Conservation (phyloP, 345 rosid genomes). For the Gossypium arboreum region DNA sequence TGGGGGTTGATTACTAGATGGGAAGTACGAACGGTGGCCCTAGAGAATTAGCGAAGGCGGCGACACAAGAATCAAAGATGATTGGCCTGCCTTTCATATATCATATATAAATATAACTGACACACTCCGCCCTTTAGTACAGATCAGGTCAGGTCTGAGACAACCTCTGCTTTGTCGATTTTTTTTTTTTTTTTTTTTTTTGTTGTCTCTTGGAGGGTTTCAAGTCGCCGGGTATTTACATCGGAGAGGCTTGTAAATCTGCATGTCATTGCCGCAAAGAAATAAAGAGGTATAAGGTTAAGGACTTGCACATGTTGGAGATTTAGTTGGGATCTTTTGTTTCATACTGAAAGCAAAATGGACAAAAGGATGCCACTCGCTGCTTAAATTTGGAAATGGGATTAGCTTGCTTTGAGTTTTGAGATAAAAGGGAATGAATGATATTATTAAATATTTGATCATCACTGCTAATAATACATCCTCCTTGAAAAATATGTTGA, state of each 20-base stretch:
- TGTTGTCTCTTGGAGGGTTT: background rate
- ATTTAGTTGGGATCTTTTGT: background rate
- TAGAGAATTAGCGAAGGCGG: constrained; percentile 24
- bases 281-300: too few species aligned
- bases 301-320: background rate
- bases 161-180: background rate
- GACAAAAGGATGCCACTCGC: background rate
- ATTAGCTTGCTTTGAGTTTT: too few species aligned
- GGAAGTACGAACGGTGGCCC: constrained; percentile 2
- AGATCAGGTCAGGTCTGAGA: background rate
- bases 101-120: background rate
- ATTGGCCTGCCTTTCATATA: background rate
- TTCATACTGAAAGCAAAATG: background rate
- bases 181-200: background rate
- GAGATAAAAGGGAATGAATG: too few species aligned
- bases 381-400: too few species aligned
- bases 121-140: background rate
- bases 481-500: too few species aligned
- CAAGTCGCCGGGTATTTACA: background rate
- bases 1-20: background rate
- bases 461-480: too few species aligned
- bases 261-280: background rate
- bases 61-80: constrained; percentile 37
- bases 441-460: too few species aligned
- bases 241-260: background rate